A percentile compares a stretch with the other conserved stretches of the same genome.
Evolutionary conservation across 2,329 filamentous ascomycete genomes (phyloP).

Genomic region (Metarhizium brunneum): DNA sequence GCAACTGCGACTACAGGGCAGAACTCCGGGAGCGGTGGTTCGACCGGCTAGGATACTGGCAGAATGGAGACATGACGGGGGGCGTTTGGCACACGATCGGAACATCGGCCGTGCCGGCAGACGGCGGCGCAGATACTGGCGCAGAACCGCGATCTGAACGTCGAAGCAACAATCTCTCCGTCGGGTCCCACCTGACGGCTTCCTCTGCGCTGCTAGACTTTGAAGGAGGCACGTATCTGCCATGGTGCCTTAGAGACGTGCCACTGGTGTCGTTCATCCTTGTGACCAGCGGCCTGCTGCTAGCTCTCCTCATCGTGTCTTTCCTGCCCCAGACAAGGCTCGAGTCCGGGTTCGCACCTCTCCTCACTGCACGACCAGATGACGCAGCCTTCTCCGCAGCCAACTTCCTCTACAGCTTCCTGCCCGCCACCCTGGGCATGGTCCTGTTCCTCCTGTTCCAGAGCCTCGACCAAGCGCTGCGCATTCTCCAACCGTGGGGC

Average conservation of each 20-base stretch:
- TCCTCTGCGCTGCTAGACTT: constrained; percentile 14
- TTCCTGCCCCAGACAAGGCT: constrained; percentile 64
- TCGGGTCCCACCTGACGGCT: constrained; percentile 19
- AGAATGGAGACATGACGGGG: constrained; percentile 53
- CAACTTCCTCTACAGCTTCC: constrained; percentile 78
- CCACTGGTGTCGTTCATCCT: constrained; percentile 58
- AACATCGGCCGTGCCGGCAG: constrained; percentile 26
- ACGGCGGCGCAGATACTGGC: constrained; percentile 5
- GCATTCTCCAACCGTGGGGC: constrained; percentile 61
- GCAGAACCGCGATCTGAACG: not conserved
- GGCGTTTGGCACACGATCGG: constrained; percentile 75
- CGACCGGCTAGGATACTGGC: constrained; percentile 82
- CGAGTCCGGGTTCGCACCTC: constrained; percentile 60
- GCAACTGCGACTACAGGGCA: constrained; percentile 41
- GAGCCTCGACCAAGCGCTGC: constrained; percentile 55
- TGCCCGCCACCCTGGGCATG: constrained; percentile 60
- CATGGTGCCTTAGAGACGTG: constrained; percentile 63
- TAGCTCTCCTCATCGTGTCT: constrained; percentile 67
- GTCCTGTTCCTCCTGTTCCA: constrained; percentile 59
- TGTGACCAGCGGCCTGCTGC: constrained; percentile 49
- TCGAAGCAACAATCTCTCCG: constrained; percentile 20
- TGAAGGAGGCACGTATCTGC: constrained; percentile 52
- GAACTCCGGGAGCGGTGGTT: constrained; percentile 46
- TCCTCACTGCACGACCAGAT: constrained; percentile 51
- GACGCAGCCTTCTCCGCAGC: constrained; percentile 67